Conservation (phyloP, 2,329 filamentous ascomycete genomes). For the Ophiosphaerella herpotricha region DNA sequence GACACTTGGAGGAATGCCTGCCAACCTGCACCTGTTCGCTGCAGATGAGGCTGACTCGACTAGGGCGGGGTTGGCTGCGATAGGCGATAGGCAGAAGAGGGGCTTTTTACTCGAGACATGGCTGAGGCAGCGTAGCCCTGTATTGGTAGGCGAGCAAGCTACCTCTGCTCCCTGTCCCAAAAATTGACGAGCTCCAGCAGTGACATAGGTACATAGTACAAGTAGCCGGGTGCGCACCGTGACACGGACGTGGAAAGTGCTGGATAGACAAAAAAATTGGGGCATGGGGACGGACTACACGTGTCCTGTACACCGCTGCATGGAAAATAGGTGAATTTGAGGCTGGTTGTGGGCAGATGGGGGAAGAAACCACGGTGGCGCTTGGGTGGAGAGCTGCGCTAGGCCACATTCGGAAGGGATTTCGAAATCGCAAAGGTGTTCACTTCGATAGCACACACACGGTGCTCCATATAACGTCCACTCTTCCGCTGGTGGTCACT, state of each 20-base stretch:
- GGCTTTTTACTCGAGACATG: neutral
- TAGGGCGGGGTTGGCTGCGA: slow-evolving; percentile 13
- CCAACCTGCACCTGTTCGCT: neutral
- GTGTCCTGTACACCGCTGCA: slow-evolving; percentile 37
- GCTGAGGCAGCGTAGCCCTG: neutral
- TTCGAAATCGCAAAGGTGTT: slow-evolving; percentile 37
- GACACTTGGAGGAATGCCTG: slow-evolving; percentile 15
- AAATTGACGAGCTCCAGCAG: neutral
- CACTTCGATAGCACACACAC: slow-evolving; percentile 32
- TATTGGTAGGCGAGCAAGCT: neutral
- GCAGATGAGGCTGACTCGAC: slow-evolving; percentile 11
- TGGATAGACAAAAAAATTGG: slow-evolving; percentile 24
- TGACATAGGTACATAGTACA: neutral
- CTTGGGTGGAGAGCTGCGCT: slow-evolving; percentile 14
- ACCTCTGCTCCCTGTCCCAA: neutral
- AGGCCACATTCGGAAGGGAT: slow-evolving; percentile 22
- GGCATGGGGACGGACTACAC: slow-evolving; percentile 27
- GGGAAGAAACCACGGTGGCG: slow-evolving; percentile 26
- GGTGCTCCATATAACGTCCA: slow-evolving; percentile 36
- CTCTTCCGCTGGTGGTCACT: slow-evolving; percentile 22
- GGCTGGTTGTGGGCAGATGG: slow-evolving; percentile 33
- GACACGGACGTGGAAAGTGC: neutral
- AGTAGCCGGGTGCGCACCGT: neutral
- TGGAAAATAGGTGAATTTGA: slow-evolving; percentile 33
- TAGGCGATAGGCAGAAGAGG: slow-evolving; percentile 8